Conservation (phyloP, 345 rosid genomes). For the Linum trigynum region DNA sequence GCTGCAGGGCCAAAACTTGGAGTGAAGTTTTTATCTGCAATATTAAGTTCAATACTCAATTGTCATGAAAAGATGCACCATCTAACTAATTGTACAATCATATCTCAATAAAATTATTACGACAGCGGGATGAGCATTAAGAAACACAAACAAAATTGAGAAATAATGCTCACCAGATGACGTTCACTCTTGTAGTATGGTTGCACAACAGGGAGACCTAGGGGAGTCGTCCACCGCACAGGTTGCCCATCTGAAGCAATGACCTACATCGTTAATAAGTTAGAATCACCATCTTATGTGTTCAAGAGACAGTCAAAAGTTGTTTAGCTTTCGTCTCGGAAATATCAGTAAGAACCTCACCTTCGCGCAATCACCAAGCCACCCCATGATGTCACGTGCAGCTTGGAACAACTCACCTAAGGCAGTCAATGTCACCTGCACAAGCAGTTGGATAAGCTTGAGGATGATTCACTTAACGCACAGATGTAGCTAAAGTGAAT, state of each 20-base stretch:
- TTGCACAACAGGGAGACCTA: conserved; percentile 96
- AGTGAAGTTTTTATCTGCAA: conserved; percentile 89
- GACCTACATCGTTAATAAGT: conserved; percentile 33
- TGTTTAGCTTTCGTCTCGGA: background rate
- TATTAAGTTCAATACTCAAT: conserved; percentile 16
- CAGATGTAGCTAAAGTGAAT: no score
- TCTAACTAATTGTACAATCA: no score
- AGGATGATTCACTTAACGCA: background rate
- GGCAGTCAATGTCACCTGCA: conserved; percentile 83
- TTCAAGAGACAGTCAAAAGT: background rate
- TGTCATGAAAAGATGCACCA: background rate
- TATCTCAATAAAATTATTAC: no score
- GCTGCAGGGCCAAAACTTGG: conserved; percentile 80
- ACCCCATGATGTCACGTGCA: conserved; percentile 84
- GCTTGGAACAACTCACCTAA: conserved; percentile 91
- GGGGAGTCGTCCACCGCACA: conserved; percentile 87
- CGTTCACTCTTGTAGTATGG: conserved; percentile 75
- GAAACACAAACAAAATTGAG: background rate
- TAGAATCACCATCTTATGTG: conserved; percentile 1
- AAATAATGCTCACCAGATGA: conserved; percentile 51
- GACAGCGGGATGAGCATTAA: background rate
- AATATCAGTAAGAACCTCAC: conserved; percentile 20
- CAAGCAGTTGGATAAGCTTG: conserved; percentile 9
- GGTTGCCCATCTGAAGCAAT: conserved; percentile 78
- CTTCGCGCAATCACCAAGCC: conserved; percentile 98